Base-by-base conservation (phyloP, 441 rosid genomes). In the Arabidopsis lyrata region DNA sequence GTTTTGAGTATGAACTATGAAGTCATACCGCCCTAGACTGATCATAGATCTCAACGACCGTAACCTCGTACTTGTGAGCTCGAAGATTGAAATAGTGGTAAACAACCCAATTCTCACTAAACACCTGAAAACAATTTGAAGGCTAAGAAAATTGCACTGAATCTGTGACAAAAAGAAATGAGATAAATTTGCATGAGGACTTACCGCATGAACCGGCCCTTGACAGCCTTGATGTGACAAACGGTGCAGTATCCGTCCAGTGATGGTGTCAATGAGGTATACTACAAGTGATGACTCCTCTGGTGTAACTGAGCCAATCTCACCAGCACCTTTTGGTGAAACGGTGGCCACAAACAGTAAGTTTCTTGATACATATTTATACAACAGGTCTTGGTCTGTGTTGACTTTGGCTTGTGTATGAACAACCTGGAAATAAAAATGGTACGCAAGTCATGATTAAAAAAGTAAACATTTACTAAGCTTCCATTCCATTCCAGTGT, bases 101-200 rank as follows among this genome's bases (percentile, higher is more conserved):
- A 47, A 96, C 88, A 80, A 93, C 95, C 98, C 99, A 96, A 75
- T 93, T 96, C 77, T 96, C 99, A 78, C 98, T 96, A 44, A 93
- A 82, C 47, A 96, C 97, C 99, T 96, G 85, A 77, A 86, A 80
- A 73, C 36, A 54, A 39, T 73, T 56, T 44, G 59, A 79, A 32
- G 39, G 49, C 52, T 81, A 44, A 83, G 73, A 52, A 77, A 60
- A 32, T 64, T 14, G 63, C 60, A 68, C 38, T 22, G 66, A 22
- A 70, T 63, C 42, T 34, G 32, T 31, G 22, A 60, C 57, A 69
- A 53, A 31, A 49, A 42, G 18, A 56, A 8, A 69, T 42, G 27
- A 45, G 45, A 66, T 66, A 63, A 72, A 14, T 5, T 39, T 66
- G 66, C 20, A n/a, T 41, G 65, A 58, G 66, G 73, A 80, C 92